Evolutionary conservation across 2,329 filamentous ascomycete species (phyloP).

Genomic region (Sclerotinia trifoliorum): DNA sequence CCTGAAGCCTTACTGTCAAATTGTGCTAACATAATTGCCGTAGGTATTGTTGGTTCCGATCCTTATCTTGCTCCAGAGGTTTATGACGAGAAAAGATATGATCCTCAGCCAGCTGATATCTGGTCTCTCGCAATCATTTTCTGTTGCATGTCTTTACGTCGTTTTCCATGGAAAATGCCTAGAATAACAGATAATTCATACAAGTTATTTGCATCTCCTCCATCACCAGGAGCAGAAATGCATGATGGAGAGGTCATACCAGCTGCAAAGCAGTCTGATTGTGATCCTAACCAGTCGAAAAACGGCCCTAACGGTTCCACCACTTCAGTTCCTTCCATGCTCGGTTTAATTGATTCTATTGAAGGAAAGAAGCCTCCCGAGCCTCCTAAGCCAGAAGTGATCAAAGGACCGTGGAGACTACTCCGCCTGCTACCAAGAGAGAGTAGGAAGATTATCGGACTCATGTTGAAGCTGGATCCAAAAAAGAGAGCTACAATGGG

Average conservation of each 20-base stretch:
- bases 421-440: constrained; percentile 84
- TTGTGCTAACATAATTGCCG: constrained; percentile 24
- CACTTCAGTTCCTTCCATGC: background rate
- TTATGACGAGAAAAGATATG: constrained; percentile 89
- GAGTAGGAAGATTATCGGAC: constrained; percentile 81
- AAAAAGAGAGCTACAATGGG: constrained; percentile 78
- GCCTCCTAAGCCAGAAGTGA: constrained; percentile 64
- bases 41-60: constrained; percentile 79
- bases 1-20: background rate
- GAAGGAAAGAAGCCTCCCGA: constrained; percentile 24
- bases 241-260: constrained; percentile 27
- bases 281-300: constrained; percentile 6
- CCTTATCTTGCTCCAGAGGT: constrained; percentile 97
- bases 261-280: constrained; percentile 22
- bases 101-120: constrained; percentile 90
- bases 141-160: constrained; percentile 93
- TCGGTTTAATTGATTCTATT: constrained; percentile 1
- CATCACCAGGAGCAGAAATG: constrained; percentile 63
- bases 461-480: constrained; percentile 89
- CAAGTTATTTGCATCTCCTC: constrained; percentile 84
- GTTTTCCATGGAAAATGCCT: constrained; percentile 97
- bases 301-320: background rate
- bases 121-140: constrained; percentile 99
- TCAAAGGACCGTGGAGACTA: constrained; percentile 90
- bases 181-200: constrained; percentile 90